These are phyloP conservation scores for Trametes versicolor DNA, from an alignment of 1,284 basidiomycete genomes.

Conservation along the genomic window DNA sequence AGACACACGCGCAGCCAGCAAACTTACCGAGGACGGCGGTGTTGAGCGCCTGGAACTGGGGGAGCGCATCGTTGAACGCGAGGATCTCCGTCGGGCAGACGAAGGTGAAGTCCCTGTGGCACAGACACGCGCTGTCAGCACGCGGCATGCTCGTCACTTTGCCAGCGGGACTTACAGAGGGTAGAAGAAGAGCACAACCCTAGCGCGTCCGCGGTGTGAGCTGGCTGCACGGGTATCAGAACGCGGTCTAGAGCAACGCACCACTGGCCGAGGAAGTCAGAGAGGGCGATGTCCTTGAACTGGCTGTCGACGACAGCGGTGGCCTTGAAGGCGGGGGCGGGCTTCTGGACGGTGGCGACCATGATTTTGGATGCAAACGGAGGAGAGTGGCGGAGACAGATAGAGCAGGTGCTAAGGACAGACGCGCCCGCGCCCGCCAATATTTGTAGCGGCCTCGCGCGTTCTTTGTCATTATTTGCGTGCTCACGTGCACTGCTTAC, in stretches of 20 bases:
- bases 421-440: slow-evolving; percentile 27
- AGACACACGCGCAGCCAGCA: neutral
- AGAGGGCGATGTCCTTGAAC: slow-evolving; percentile 80
- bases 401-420: slow-evolving; percentile 17
- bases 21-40: slow-evolving; percentile 79
- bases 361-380: slow-evolving; percentile 46
- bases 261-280: slow-evolving; percentile 87
- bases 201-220: slow-evolving; percentile 14
- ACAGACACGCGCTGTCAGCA: slow-evolving; percentile 10
- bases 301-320: slow-evolving; percentile 79
- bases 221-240: slow-evolving; percentile 7
- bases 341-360: slow-evolving; percentile 79
- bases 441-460: slow-evolving; percentile 39
- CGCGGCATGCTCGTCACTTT: slow-evolving; percentile 25
- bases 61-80: slow-evolving; percentile 88
- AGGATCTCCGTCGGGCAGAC: slow-evolving; percentile 95
- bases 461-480: slow-evolving; percentile 44
- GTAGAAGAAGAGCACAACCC: slow-evolving; percentile 62
- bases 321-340: slow-evolving; percentile 82
- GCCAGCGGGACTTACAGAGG: slow-evolving; percentile 65
- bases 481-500: slow-evolving; percentile 37
- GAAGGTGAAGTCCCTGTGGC: slow-evolving; percentile 78
- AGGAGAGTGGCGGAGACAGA: slow-evolving; percentile 9
- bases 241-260: slow-evolving; percentile 44
- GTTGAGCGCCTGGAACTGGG: slow-evolving; percentile 77